Conservation (phyloP, 148 eudicot species). For the Linanthus parryae region DNA sequence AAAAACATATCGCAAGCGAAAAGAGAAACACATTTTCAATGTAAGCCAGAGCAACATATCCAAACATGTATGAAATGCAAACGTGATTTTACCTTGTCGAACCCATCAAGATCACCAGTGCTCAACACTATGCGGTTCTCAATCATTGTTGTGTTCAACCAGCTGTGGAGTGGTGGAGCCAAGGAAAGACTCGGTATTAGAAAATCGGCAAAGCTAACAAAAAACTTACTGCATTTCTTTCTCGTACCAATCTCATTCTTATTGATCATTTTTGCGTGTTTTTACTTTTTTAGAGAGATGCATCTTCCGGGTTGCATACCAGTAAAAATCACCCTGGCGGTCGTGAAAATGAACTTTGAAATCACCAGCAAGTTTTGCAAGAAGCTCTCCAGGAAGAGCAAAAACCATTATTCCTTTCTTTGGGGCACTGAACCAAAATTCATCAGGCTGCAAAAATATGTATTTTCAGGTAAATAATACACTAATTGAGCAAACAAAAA, state of each 20-base stretch:
- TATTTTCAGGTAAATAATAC: background rate
- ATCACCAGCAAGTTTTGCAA: slow-evolving; percentile 76
- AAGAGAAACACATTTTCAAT: too few species aligned
- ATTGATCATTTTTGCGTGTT: too few species aligned
- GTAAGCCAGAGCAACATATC: too few species aligned
- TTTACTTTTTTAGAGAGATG: too few species aligned
- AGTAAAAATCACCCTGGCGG: slow-evolving; percentile 91
- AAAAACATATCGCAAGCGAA: too few species aligned
- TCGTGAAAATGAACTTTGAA: slow-evolving; percentile 90
- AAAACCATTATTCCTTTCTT: slow-evolving; percentile 89
- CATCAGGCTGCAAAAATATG: slow-evolving; percentile 66
- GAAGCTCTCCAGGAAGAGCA: slow-evolving; percentile 93
- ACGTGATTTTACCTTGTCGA: slow-evolving; percentile 58
- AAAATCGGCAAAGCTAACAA: too few species aligned
- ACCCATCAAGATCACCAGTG: slow-evolving; percentile 78
- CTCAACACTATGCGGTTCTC: slow-evolving; percentile 71
- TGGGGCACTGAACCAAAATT: slow-evolving; percentile 92
- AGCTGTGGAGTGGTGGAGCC: slow-evolving; percentile 55
- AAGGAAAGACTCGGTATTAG: too few species aligned
- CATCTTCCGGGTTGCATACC: slow-evolving; percentile 35
- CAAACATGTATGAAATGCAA: too few species aligned
- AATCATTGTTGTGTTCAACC: slow-evolving; percentile 92
- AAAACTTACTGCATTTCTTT: too few species aligned
- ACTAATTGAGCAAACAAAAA: too few species aligned
- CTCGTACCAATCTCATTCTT: too few species aligned